Evolutionary conservation across 2,329 filamentous ascomycete genomes (phyloP).

Genomic region (Ophidiomyces ophidiicola): DNA sequence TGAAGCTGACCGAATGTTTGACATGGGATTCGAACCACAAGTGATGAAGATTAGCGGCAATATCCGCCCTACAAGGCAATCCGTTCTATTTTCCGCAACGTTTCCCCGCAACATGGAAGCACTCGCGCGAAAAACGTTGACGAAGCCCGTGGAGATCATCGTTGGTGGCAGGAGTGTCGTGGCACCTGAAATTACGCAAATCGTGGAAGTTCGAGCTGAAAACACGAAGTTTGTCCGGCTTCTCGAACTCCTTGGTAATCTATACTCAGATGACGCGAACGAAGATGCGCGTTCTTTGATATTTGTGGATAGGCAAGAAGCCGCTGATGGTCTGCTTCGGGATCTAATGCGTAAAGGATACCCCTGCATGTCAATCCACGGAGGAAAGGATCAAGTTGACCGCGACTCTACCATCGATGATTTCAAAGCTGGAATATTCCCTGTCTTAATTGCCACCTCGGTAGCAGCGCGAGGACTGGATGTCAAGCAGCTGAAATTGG

Average conservation of each 20-base stretch:
- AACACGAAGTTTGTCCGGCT: constrained; percentile 71
- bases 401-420: constrained; percentile 84
- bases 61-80: constrained; percentile 83
- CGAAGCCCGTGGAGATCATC: constrained; percentile 76
- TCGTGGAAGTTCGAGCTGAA: constrained; percentile 78
- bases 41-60: constrained; percentile 93
- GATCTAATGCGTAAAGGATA: constrained; percentile 75
- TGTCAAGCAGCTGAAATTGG: constrained; percentile 88
- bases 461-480: constrained; percentile 90
- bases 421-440: constrained; percentile 83
- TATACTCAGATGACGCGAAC: constrained; percentile 60
- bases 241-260: constrained; percentile 72
- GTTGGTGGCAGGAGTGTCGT: constrained; percentile 72
- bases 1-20: constrained; percentile 97
- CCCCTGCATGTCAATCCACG: constrained; percentile 85
- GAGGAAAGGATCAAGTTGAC: constrained; percentile 86
- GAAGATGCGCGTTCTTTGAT: constrained; percentile 83
- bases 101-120: constrained; percentile 90
- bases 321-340: constrained; percentile 65
- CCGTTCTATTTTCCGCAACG: constrained; percentile 89
- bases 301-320: constrained; percentile 86
- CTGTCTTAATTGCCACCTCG: constrained; percentile 85
- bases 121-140: constrained; percentile 75
- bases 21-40: constrained; percentile 98
- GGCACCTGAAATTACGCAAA: constrained; percentile 66